Evolutionary conservation across 2,329 filamentous ascomycete species (phyloP), one percentile per base, ranked within the genome.

Genomic region (Orbilia blumenaviensis): DNA sequence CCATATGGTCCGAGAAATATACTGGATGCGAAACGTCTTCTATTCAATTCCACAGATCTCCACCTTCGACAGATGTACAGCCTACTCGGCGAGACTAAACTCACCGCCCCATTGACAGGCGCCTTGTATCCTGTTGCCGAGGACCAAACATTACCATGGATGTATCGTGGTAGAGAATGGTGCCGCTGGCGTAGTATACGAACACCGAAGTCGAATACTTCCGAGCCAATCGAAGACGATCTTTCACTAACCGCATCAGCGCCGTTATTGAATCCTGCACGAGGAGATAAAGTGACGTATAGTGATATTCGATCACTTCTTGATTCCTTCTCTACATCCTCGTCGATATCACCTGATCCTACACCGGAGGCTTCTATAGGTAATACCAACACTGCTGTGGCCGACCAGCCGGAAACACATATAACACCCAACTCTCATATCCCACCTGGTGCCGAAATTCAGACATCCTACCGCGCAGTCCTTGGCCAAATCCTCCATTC

Each of bases 31-130:
- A 77, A 79, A 41, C 79, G 79, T 50, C 71, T 80, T 12, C 42
- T 80, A 34, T 79, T 80, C 36, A 71, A 77, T 34, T 79, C 79
- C n/a, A 44, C 78, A 38, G 77, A 79, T 23, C 60, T 80, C 14
- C 77, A 77, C 25, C 48, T 80, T 10, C 75, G 79, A 29, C 72
- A 78, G 42, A 78, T 75, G 21, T 66, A 74, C 48, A 78, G 77
- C n/a, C 64, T 80, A 29, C 46, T 80, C 18, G 67, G 41, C 2
- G 50, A 74, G 7, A 66, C 67, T 1, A 48, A 23, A 32, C 36
- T 34, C 7, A 23, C 41, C 7, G 23, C 56, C 21, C 34, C 72
- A 3, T 25, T 76, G 16, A 74, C 66, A 18, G 79, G 79, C 27
- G 78, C 75, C 27, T 54, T 80, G 8, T 80, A 79, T 44, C 78